Base-by-base conservation (phyloP, 2,329 filamentous ascomycete genomes). In the Didymella glomerata region DNA sequence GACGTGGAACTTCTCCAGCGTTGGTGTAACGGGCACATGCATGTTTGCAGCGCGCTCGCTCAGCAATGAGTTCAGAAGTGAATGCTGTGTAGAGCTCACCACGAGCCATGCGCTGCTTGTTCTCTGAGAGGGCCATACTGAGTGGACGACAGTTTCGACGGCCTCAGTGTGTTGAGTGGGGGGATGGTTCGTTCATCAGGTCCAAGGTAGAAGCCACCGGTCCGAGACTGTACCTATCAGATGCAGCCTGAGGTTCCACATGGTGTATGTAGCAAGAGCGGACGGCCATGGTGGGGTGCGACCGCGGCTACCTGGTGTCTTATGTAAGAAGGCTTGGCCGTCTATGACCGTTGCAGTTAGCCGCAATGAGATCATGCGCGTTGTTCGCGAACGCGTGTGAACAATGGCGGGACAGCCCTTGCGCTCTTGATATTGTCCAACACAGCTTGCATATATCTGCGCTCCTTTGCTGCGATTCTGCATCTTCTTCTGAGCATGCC, bases 61-160 rank as follows among this genome's bases (percentile, higher is more conserved):
- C 88, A 1, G 83, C 86, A 2, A 85, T 77, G 4, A 95, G 86
- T 32, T 90, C 85, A 0, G 90, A 88, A 0, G 86, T 85, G 70
- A 93, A 93, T 41, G 90, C 86, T 67, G 88, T 84, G 76, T 92
- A 93, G 11, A 94, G 83, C 73, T 94, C 87, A 48, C 90, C 90
- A 14, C 82, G 80, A 47, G 79, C 76, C 88, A 91, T 92, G 45
- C 71, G 74, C 42, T 70, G 66, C 63, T 73, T 77, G 65, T 79
- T 79, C 51, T 77, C 76, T 11, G 70, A 72, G 0, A 70, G 25
- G 2, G 62, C 60, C 74, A 76, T 72, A 11, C 20, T 61, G 20
- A 38, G 36, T 24, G 14, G 13, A 11, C 24, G 8, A 8, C 20
- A 34, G 11, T 22, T 42, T 20, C 20, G 2, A 16, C 22, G 6